phyloP scores from a whole-genome alignment of 2,329 filamentous ascomycete genomes.

The Helotiales sp. region DNA sequence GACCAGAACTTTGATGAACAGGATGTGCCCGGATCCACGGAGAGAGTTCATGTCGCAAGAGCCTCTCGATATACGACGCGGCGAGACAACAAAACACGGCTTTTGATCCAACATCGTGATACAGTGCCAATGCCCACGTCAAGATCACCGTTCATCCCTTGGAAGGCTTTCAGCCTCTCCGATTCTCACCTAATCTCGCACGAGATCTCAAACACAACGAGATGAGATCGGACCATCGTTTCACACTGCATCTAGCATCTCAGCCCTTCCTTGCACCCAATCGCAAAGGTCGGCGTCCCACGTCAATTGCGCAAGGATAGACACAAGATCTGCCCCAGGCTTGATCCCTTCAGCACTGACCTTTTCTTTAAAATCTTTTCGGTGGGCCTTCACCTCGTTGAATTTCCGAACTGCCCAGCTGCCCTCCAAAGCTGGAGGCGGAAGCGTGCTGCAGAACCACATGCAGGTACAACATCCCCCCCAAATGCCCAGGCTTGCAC shows the following conservation, averaged over 20 bases:
- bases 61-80: too few relatives aligned
- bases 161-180: not conserved
- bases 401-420: slow-evolving; percentile 8
- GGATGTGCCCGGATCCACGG: not conserved
- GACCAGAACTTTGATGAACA: too few relatives aligned
- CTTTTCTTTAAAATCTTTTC: not conserved
- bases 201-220: not conserved
- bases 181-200: too few relatives aligned
- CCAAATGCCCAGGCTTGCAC: not conserved
- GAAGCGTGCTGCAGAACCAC: not conserved
- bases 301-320: slow-evolving; percentile 20
- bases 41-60: not conserved
- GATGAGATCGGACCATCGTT: not conserved
- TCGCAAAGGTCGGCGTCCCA: not conserved
- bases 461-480: not conserved
- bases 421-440: slow-evolving; percentile 3
- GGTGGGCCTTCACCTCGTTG: too few relatives aligned
- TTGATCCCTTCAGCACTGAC: slow-evolving; percentile 26
- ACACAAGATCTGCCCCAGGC: slow-evolving; percentile 23
- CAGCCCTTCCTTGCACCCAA: not conserved
- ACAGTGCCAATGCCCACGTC: too few relatives aligned
- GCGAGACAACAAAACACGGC: too few relatives aligned
- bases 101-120: too few relatives aligned
- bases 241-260: not conserved
- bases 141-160: not conserved